Evolutionary conservation across 495 filamentous ascomycete species (phyloP).

Genomic region (Podospora pseudopauciseta): DNA sequence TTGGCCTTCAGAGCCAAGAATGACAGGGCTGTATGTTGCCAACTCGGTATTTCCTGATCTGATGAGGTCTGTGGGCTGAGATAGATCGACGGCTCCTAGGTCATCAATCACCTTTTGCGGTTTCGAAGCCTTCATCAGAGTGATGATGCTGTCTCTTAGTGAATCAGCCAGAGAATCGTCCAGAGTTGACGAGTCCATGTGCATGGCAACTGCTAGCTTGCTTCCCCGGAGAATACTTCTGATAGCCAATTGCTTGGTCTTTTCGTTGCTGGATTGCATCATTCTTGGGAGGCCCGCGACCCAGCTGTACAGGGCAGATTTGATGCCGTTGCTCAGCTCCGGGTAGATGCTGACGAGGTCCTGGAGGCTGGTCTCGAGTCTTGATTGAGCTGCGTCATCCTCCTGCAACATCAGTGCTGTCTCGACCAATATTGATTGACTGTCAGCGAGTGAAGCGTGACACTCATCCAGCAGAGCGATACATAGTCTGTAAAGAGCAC

Average conservation of each 20-base stretch:
- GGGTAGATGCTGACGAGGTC: slow-evolving; percentile 62
- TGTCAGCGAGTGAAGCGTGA: slow-evolving; percentile 65
- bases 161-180: slow-evolving; percentile 62
- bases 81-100: slow-evolving; percentile 18
- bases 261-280: slow-evolving; percentile 83
- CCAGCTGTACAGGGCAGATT: slow-evolving; percentile 74
- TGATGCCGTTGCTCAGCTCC: slow-evolving; percentile 62
- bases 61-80: slow-evolving; percentile 23
- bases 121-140: slow-evolving; percentile 40
- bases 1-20: slow-evolving; percentile 64
- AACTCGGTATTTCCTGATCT: slow-evolving; percentile 24
- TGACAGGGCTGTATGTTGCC: slow-evolving; percentile 55
- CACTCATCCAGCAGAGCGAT: slow-evolving; percentile 72
- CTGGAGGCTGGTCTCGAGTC: slow-evolving; percentile 48
- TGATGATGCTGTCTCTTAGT: slow-evolving; percentile 57
- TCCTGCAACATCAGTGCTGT: slow-evolving; percentile 72
- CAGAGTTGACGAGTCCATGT: slow-evolving; percentile 66
- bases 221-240: slow-evolving; percentile 69
- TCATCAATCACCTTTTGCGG: slow-evolving; percentile 26
- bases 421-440: slow-evolving; percentile 69
- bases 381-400: slow-evolving; percentile 43
- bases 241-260: slow-evolving; percentile 65
- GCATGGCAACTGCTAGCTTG: slow-evolving; percentile 60
- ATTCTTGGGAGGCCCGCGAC: slow-evolving; percentile 71
- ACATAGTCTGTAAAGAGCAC: slow-evolving; percentile 66